Conservation (phyloP, 768 basidiomycete genomes). For the Podaxis carcinomalis region DNA sequence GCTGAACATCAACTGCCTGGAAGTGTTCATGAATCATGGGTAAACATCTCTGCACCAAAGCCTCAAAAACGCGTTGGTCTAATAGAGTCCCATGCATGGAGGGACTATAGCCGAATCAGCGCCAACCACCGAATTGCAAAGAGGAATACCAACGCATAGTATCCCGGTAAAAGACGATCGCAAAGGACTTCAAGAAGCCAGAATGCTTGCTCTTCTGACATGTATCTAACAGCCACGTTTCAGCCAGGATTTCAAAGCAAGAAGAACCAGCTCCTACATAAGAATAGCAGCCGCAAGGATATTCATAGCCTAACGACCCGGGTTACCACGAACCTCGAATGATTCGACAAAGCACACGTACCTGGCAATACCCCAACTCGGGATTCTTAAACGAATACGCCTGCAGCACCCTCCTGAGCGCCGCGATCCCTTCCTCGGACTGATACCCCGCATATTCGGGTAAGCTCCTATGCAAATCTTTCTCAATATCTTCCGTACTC, state of each 20-base stretch:
- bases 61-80: conserved; percentile 98
- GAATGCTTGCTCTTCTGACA: conserved; percentile 98
- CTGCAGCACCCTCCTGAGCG: conserved; percentile 84
- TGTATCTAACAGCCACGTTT: conserved; percentile 58
- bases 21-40: conserved; percentile 96
- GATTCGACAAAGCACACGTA: conserved; percentile 22
- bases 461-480: conserved; percentile 92
- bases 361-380: conserved; percentile 92
- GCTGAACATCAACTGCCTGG: conserved; percentile 85
- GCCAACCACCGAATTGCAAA: background rate
- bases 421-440: conserved; percentile 77
- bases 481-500: conserved; percentile 98
- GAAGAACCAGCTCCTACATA: conserved; percentile 47
- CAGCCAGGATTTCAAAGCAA: background rate
- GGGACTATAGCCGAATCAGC: conserved; percentile 45
- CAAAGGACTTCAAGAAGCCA: conserved; percentile 96
- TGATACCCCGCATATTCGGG: conserved; percentile 98
- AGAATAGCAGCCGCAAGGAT: conserved; percentile 94
- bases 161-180: conserved; percentile 93
- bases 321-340: background rate
- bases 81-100: conserved; percentile 99
- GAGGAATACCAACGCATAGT: conserved; percentile 68
- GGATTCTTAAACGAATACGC: conserved; percentile 97
- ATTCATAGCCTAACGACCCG: conserved; percentile 78
- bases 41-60: conserved; percentile 82